Evolutionary conservation across 2,329 filamentous ascomycete genomes (phyloP).

Genomic region (Colletotrichum karsti): DNA sequence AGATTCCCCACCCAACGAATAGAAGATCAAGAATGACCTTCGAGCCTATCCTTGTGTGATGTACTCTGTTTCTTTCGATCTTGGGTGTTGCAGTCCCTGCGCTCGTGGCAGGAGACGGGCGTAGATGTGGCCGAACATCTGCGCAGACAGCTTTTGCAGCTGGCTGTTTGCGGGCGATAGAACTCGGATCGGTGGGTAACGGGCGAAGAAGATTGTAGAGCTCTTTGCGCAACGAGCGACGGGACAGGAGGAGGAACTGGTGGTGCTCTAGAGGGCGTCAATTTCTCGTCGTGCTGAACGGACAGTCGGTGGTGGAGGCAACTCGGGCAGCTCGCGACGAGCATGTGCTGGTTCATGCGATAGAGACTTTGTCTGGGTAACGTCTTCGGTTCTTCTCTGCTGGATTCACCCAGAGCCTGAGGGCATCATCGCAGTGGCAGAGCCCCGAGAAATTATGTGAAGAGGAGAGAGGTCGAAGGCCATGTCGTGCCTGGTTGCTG

Average conservation of each 20-base stretch:
- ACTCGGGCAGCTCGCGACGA: conserved; percentile 21
- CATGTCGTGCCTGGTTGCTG: background rate
- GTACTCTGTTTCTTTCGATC: background rate
- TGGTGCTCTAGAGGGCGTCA: background rate
- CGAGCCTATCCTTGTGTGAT: background rate
- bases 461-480: background rate
- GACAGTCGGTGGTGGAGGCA: background rate
- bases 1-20: conserved; percentile 18
- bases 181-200: background rate
- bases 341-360: background rate
- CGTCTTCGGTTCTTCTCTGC: background rate
- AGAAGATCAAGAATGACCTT: conserved; percentile 20
- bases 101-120: background rate
- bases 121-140: background rate
- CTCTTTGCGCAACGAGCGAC: background rate
- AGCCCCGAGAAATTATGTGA: background rate
- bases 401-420: background rate
- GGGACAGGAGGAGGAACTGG: background rate
- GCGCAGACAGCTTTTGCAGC: background rate
- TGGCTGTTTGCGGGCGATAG: background rate
- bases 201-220: background rate
- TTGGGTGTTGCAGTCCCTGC: background rate
- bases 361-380: too few species aligned
- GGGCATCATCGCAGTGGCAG: too few species aligned
- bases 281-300: background rate